Evolutionary conservation across 257 asterid genomes (phyloP).

Genomic region (Penstemon barbatus): DNA sequence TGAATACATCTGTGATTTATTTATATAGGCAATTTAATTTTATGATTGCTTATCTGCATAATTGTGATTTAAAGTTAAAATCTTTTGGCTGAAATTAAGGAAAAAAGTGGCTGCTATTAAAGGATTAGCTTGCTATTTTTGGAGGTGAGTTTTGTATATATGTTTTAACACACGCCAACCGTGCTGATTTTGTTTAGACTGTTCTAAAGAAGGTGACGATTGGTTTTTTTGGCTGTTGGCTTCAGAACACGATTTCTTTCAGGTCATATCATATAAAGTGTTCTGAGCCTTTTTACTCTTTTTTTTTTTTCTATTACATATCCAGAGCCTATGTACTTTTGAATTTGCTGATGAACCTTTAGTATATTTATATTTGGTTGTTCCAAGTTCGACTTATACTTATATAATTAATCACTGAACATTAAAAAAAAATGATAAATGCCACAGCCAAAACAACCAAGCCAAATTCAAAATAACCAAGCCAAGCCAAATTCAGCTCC

Average conservation of each 20-base stretch:
- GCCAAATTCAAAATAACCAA: too few species aligned
- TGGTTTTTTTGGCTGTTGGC: constrained; percentile 26
- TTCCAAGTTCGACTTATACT: too few species aligned
- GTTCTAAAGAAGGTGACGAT: constrained; percentile 35
- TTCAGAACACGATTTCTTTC: constrained; percentile 33
- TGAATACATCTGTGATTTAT: not conserved
- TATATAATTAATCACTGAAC: too few species aligned
- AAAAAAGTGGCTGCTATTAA: constrained; percentile 26
- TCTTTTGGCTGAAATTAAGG: constrained; percentile 35
- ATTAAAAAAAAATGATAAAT: not conserved
- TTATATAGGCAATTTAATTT: constrained; percentile 29
- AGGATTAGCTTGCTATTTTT: constrained; percentile 39
- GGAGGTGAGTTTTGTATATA: constrained; percentile 36
- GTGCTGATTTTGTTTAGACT: constrained; percentile 34
- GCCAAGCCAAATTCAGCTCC: too few species aligned
- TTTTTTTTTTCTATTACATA: constrained; percentile 14
- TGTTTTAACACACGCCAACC: constrained; percentile 21
- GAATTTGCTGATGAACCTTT: not conserved
- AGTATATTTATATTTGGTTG: not conserved
- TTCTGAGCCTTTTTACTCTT: not conserved
- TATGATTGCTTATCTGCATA: constrained; percentile 27
- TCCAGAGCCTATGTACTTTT: not conserved
- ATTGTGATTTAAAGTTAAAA: constrained; percentile 15
- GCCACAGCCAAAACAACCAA: too few species aligned
- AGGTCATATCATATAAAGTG: constrained; percentile 14